Percentiles rank a stretch among this genome's conserved stretches.
Conservation (phyloP, 805 yeast genomes). For the Lipomyces sp. region DNA sequence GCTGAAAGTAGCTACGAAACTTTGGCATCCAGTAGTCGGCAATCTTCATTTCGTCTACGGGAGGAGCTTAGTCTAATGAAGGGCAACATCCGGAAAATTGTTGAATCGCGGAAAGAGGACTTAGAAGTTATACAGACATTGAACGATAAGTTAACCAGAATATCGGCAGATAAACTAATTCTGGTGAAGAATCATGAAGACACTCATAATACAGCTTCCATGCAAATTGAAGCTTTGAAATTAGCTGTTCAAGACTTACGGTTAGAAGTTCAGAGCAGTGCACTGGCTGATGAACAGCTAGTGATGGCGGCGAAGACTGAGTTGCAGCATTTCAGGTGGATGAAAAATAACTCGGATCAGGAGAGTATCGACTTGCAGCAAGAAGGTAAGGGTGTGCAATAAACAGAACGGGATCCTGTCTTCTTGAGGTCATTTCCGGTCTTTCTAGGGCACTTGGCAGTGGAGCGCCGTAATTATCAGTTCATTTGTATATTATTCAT, state of each 20-base stretch:
- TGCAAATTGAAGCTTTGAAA: constrained; percentile 7
- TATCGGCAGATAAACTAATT: constrained; percentile 7
- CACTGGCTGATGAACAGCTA: constrained; percentile 6
- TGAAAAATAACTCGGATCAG: constrained; percentile 14
- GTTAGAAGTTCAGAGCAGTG: constrained; percentile 1
- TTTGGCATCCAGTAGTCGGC: constrained; percentile 9
- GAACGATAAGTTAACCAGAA: neutral
- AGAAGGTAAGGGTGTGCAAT: too few relatives aligned
- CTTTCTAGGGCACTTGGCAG: too few relatives aligned
- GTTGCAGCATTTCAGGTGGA: constrained; percentile 14
- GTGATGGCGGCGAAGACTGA: constrained; percentile 7
- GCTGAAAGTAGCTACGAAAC: constrained; percentile 18
- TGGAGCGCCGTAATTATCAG: too few relatives aligned
- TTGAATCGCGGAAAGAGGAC: constrained; percentile 9
- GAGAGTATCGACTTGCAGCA: neutral
- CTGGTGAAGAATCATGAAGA: constrained; percentile 6
- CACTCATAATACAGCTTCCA: neutral
- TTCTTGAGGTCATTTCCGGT: too few relatives aligned
- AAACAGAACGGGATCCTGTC: too few relatives aligned
- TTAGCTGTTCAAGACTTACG: constrained; percentile 4
- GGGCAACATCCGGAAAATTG: constrained; percentile 10
- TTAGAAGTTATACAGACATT: neutral
- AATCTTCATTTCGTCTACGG: constrained; percentile 7
- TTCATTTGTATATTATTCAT: too few relatives aligned
- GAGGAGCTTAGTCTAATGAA: constrained; percentile 10